Conservation (phyloP, 805 yeast species). For the Kuraishia ogatae region DNA sequence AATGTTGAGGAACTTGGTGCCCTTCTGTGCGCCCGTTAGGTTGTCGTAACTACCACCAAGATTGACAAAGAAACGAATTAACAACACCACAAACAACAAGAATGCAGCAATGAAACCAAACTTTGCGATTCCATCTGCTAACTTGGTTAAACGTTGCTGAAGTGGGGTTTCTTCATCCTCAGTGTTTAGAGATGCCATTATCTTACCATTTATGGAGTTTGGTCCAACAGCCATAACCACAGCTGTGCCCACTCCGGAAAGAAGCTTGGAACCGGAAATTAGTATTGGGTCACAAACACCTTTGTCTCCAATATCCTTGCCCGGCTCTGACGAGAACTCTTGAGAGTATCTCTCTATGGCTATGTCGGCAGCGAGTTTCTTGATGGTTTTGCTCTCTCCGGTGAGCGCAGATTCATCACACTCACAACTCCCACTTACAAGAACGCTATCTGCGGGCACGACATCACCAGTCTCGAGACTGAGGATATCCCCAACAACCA, state of each 20-base stretch:
- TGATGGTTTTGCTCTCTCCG: conserved; percentile 85
- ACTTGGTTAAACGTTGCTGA: conserved; percentile 67
- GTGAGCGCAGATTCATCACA: conserved; percentile 91
- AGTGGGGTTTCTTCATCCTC: conserved; percentile 85
- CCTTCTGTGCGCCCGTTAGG: conserved; percentile 61
- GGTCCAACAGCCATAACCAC: conserved; percentile 86
- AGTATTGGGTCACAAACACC: conserved; percentile 67
- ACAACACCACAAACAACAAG: conserved; percentile 69
- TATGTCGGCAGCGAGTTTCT: conserved; percentile 48
- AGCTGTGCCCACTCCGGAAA: conserved; percentile 82
- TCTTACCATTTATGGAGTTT: conserved; percentile 85
- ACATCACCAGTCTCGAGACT: conserved; percentile 89
- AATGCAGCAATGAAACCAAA: conserved; percentile 84
- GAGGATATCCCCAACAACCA: conserved; percentile 82
- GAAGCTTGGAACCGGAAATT: conserved; percentile 83
- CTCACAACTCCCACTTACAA: conserved; percentile 68
- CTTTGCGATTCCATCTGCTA: conserved; percentile 93
- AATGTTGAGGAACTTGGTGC: conserved; percentile 74
- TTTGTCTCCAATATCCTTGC: conserved; percentile 30
- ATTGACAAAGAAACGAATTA: conserved; percentile 63
- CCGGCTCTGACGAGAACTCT: conserved; percentile 12
- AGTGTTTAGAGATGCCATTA: conserved; percentile 69
- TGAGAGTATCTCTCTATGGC: conserved; percentile 27
- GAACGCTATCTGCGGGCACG: conserved; percentile 78
- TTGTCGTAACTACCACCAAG: conserved; percentile 39